Conservation (phyloP, 2,329 filamentous ascomycete genomes). For the Rhynchosporium agropyri region DNA sequence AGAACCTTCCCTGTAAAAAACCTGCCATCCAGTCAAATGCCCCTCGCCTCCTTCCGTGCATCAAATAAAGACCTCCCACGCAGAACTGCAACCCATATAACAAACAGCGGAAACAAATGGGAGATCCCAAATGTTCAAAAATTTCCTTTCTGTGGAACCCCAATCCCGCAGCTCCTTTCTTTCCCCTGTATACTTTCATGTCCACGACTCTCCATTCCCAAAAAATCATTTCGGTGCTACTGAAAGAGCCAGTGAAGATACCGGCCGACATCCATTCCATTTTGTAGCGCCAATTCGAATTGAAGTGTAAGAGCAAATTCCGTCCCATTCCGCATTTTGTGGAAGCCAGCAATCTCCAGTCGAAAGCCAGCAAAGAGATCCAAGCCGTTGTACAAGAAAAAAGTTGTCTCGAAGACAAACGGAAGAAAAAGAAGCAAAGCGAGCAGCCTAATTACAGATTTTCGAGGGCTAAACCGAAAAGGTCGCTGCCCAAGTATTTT, state of each 20-base stretch:
- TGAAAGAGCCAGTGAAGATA: conserved; percentile 7
- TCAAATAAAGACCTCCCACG: conserved; percentile 1
- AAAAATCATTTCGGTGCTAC: conserved; percentile 9
- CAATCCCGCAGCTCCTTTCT: conserved; percentile 14
- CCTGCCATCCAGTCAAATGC: neutral
- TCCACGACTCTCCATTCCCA: conserved; percentile 13
- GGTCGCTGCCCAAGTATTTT: conserved; percentile 37
- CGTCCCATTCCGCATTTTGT: conserved; percentile 40
- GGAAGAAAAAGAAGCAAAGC: conserved; percentile 36
- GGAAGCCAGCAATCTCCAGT: conserved; percentile 35
- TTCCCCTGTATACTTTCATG: conserved; percentile 20
- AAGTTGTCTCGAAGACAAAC: conserved; percentile 36
- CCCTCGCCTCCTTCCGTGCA: neutral
- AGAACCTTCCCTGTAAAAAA: conserved; percentile 7
- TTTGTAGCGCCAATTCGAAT: conserved; percentile 18
- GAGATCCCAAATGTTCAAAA: conserved; percentile 19
- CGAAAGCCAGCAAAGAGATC: conserved; percentile 33
- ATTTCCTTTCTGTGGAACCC: conserved; percentile 17
- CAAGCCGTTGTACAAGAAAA: conserved; percentile 44
- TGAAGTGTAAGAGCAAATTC: conserved; percentile 25
- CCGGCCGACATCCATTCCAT: conserved; percentile 7
- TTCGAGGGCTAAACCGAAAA: conserved; percentile 38
- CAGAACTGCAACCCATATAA: conserved; percentile 1
- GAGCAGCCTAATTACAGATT: conserved; percentile 45
- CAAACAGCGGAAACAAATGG: conserved; percentile 16